phyloP scores from a whole-genome alignment of 139 green algal genomes.

The Coelastrella sp. region DNA sequence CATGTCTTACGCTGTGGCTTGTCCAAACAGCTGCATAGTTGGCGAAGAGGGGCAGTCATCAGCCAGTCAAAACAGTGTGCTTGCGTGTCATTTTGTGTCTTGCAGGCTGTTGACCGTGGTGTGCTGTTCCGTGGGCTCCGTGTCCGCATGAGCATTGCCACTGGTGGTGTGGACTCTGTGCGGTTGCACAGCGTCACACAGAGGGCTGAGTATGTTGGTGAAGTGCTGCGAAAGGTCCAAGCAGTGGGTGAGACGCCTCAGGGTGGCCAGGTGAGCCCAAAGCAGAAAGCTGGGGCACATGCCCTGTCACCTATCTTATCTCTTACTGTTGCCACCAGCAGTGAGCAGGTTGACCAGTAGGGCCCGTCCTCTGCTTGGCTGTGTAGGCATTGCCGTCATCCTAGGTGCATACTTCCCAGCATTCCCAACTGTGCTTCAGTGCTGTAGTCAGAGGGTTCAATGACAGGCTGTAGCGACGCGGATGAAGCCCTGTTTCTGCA shows the following conservation, averaged over 20 bases:
- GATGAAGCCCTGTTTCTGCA: no score
- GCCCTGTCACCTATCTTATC: no score
- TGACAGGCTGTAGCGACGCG: no score
- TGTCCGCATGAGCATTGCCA: conserved; percentile 64
- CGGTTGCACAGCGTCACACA: conserved; percentile 72
- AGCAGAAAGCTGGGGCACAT: no score
- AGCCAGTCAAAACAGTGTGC: background rate
- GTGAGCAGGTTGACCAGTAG: no score
- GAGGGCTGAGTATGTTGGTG: conserved; percentile 70
- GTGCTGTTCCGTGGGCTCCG: conserved; percentile 61
- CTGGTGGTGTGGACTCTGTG: conserved; percentile 59
- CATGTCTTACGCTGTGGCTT: background rate
- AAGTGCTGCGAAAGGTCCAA: conserved; percentile 67
- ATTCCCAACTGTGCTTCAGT: no score
- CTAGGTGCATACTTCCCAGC: no score
- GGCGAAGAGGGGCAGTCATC: no score
- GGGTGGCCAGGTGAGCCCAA: conserved; percentile 72
- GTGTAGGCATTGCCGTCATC: no score
- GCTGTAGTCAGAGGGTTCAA: no score
- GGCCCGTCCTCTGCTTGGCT: no score
- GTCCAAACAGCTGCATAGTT: background rate
- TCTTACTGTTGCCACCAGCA: no score
- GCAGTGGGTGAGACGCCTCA: conserved; percentile 69
- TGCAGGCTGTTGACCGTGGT: background rate
- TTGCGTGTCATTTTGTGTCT: background rate